Conservation (phyloP, 805 yeast genomes). For the Candida anglica region DNA sequence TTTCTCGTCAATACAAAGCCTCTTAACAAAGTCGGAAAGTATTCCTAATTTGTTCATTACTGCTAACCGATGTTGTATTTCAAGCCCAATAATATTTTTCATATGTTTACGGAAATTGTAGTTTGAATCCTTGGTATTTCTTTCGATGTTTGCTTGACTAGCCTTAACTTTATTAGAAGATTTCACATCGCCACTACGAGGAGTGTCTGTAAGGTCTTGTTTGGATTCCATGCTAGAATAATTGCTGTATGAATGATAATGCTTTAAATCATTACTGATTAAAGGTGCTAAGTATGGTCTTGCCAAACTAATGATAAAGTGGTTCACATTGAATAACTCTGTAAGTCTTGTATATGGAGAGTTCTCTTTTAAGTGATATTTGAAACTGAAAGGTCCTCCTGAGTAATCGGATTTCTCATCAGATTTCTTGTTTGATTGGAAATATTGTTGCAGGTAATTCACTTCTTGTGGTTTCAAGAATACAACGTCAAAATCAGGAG, state of each 20-base stretch:
- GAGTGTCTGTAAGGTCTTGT: background rate
- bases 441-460: slow-evolving; percentile 43
- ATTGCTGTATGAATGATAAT: slow-evolving; percentile 41
- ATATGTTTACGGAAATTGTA: slow-evolving; percentile 28
- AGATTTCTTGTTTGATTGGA: slow-evolving; percentile 14
- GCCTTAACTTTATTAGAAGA: background rate
- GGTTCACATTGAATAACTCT: slow-evolving; percentile 92
- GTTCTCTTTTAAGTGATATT: slow-evolving; percentile 22
- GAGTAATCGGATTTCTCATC: slow-evolving; percentile 6
- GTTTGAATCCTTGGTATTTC: slow-evolving; percentile 29
- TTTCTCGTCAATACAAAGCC: slow-evolving; percentile 83
- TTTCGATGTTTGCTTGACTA: slow-evolving; percentile 12
- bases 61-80: slow-evolving; percentile 78
- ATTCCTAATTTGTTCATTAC: slow-evolving; percentile 77
- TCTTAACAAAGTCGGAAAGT: slow-evolving; percentile 62
- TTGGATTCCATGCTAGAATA: slow-evolving; percentile 4
- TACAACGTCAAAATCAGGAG: slow-evolving; percentile 38
- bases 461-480: slow-evolving; percentile 44
- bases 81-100: slow-evolving; percentile 64
- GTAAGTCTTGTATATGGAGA: slow-evolving; percentile 83
- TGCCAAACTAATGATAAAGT: slow-evolving; percentile 85
- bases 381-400: slow-evolving; percentile 3
- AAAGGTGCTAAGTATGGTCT: slow-evolving; percentile 92
- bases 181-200: slow-evolving; percentile 1
- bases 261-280: slow-evolving; percentile 76